Evolutionary conservation across 345 rosid species (phyloP).

Genomic region (Gossypium thurberi): DNA sequence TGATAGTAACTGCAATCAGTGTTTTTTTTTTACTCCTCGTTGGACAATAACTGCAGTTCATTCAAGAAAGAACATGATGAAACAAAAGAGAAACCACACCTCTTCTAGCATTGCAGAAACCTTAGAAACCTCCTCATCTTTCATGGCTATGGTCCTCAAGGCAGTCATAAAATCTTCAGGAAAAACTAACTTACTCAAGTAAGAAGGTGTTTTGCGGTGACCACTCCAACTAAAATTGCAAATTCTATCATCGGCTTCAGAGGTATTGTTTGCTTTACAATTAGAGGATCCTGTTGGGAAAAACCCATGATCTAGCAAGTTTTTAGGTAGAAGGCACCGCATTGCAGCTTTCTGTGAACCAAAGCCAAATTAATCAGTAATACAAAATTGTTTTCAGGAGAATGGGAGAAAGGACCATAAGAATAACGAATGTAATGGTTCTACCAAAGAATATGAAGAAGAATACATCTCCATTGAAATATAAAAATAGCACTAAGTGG

Average conservation of each 20-base stretch:
- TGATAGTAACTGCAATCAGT: neutral
- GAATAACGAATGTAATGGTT: neutral
- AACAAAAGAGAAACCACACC: conserved; percentile 31
- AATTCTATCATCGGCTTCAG: conserved; percentile 19
- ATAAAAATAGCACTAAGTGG: neutral
- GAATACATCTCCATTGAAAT: neutral
- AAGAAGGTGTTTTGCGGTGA: conserved; percentile 65
- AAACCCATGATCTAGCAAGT: conserved; percentile 56
- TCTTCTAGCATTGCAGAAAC: conserved; percentile 76
- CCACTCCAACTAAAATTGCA: conserved; percentile 90
- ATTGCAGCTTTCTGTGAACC: conserved; percentile 63
- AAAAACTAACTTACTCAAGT: conserved; percentile 66
- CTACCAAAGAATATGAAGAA: neutral
- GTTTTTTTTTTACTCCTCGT: neutral
- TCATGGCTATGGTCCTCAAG: conserved; percentile 78
- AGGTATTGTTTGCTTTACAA: conserved; percentile 20
- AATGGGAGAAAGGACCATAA: neutral
- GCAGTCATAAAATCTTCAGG: conserved; percentile 76
- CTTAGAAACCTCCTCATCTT: conserved; percentile 61
- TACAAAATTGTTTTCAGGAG: neutral
- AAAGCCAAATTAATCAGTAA: conserved; percentile 13
- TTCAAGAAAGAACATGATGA: neutral
- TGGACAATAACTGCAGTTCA: neutral
- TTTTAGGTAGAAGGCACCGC: conserved; percentile 75
- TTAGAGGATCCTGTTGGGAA: conserved; percentile 37